Evolutionary conservation across 108 stramenopile genomes (phyloP).

Genomic region (Heterococcus sp.): DNA sequence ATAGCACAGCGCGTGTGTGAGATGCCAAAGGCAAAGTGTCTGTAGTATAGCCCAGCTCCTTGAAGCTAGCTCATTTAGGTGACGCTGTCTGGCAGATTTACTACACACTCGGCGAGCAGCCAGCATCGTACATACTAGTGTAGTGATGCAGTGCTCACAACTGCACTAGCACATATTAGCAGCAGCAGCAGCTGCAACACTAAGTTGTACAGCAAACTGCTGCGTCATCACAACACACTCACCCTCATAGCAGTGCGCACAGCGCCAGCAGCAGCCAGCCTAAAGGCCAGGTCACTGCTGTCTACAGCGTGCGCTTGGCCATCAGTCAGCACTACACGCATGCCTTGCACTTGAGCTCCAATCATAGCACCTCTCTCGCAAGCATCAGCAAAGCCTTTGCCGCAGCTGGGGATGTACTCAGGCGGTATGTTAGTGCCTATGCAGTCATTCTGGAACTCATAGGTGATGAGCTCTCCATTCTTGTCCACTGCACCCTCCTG

Average conservation of each 20-base stretch:
- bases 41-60: background rate
- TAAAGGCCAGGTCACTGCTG: constrained; percentile 96
- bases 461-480: constrained; percentile 54
- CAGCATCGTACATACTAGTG: background rate
- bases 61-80: background rate
- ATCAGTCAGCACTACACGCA: constrained; percentile 82
- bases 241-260: constrained; percentile 81
- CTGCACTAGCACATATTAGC: background rate
- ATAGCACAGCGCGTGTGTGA: too few relatives aligned
- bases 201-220: too few relatives aligned
- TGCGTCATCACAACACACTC: too few relatives aligned
- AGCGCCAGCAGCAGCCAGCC: constrained; percentile 84
- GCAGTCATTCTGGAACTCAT: constrained; percentile 82
- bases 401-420: constrained; percentile 89
- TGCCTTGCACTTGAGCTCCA: constrained; percentile 80
- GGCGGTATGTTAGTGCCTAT: constrained; percentile 95
- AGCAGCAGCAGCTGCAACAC: too few relatives aligned
- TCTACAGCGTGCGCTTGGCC: constrained; percentile 95
- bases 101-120: background rate
- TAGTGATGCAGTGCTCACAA: background rate
- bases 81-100: background rate
- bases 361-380: constrained; percentile 82
- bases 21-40: background rate
- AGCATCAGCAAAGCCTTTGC: constrained; percentile 90
- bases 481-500: constrained; percentile 44